These are phyloP conservation scores for Dictyostelium capitatum DNA, from an alignment of 78 protist genomes.

Conservation along the genomic window DNA sequence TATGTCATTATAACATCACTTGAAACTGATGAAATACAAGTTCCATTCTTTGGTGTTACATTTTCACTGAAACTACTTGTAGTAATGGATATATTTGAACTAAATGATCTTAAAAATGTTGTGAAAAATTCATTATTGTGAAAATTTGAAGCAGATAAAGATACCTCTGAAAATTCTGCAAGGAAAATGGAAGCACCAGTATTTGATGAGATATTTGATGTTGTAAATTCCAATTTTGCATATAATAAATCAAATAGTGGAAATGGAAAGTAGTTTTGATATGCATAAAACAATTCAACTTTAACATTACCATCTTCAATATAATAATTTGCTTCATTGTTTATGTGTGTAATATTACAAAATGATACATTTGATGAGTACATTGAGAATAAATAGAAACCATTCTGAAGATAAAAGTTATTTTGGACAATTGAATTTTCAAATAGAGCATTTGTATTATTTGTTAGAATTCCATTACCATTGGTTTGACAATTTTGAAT, in stretches of 20 bases:
- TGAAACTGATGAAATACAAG: not conserved
- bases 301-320: not conserved
- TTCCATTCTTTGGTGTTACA: not conserved
- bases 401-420: not conserved
- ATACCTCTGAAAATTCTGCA: not conserved
- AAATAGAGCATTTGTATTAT: not conserved
- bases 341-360: not conserved
- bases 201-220: not conserved
- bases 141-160: not conserved
- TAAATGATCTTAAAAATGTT: not conserved
- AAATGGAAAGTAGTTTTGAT: not conserved
- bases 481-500: not conserved
- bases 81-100: not conserved
- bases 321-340: not conserved
- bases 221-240: not conserved
- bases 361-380: not conserved
- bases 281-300: not conserved
- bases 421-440: not conserved
- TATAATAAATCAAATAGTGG: not conserved
- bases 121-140: not conserved
- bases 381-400: not conserved
- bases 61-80: not conserved
- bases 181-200: not conserved
- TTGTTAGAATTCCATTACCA: not conserved
- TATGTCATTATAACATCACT: not conserved